Evolutionary conservation across 2,329 filamentous ascomycete genomes (phyloP), one percentile per base, ranked within the genome.

Genomic region (Alternaria infectoria): DNA sequence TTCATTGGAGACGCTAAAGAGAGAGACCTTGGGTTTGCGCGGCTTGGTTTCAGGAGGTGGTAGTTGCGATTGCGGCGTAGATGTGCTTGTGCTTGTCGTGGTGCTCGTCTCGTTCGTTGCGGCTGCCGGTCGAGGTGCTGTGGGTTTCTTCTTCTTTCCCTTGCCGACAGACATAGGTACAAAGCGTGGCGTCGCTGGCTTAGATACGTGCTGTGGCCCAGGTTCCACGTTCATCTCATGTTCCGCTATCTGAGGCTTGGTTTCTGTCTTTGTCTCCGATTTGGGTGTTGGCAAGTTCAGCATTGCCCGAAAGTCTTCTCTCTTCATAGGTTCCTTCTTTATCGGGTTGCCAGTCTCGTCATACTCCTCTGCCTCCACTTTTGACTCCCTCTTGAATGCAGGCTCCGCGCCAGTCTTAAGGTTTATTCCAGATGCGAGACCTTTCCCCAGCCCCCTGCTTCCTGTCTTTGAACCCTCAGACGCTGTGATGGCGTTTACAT

Each of bases 321-420:
- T 76, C 32, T 70, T 71, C 67, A 74, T 69, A 4, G 74, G 70
- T 49, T 73, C 70, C 49, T 73, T 77, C 28, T 67, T 69, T 19
- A 74, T 61, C 7, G 69, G 70, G 52, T 72, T 80, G 11, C 77
- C 77, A 28, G 79, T 77, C 68, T 79, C 77, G 46, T 78, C 79
- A 25, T 79, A 76, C 25, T 79, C 68, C 21, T 70, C 70, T 40
- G 73, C 50, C 21, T 74, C 72, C 66, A 76, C 67, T 66, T 82
- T 82, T 3, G 84, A 80, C 28, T 87, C 86, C 60, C 94, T 86
- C 76, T 87, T 90, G 76, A 97, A 97, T 0, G 91, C 93, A 21
- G 93, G 92, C 60, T 91, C 88, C 8, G 92, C 89, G 21, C 93
- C 93, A 9, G 94, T 97, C 83, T 92, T 96, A 63, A 97, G 78